Evolutionary conservation across 495 filamentous ascomycete species (phyloP), one percentile per base, ranked within the genome.

Genomic region (Penicilliopsis zonata): DNA sequence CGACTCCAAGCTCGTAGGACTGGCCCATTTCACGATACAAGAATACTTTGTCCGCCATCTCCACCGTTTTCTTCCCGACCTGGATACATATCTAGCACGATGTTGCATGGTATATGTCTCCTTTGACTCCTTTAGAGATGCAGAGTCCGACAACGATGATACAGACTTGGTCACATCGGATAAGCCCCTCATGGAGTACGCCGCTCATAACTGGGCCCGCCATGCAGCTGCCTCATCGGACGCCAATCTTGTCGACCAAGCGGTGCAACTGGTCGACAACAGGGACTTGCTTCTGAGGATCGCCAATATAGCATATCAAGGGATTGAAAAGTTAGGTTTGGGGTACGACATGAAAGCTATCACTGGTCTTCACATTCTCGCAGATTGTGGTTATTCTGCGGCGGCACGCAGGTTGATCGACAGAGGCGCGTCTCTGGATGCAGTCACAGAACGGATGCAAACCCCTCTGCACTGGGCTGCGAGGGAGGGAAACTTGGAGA

Each of bases 151-250:
- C 6, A n/a, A 23, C 6, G n/a, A 23, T 6, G 6, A 23, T 23
- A 6, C 21, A 23, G 6, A 23, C 6, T 6, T n/a, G 21, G 6
- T 23, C 6, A 6, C 6, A 6, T n/a, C n/a, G 21, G 6, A 23
- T 6, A 23, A 23, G 6, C 21, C 49, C 18, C 49, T 49, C 26
- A 12, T 40, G 10, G 35, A 44, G 14, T 52, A 52, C 20, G 43
- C 43, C 20, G 35, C 27, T 7, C 27, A 36, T 9, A 49, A 49
- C 33, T 52, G 49, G 46, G 9, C 27, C 17, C 16, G 37, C 8
- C 49, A 52, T 30, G 28, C 35, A 2, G 20, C 25, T n/a, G 43
- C 42, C 14, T 12, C 21, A 28, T 38, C 45, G 7, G 28, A 20
- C 21, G 21, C 6, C 6, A n/a, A 23, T 10, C 15, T 23, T 9